Evolutionary conservation across 2,329 filamentous ascomycete species (phyloP).

Genomic region (Fusarium chaquense): DNA sequence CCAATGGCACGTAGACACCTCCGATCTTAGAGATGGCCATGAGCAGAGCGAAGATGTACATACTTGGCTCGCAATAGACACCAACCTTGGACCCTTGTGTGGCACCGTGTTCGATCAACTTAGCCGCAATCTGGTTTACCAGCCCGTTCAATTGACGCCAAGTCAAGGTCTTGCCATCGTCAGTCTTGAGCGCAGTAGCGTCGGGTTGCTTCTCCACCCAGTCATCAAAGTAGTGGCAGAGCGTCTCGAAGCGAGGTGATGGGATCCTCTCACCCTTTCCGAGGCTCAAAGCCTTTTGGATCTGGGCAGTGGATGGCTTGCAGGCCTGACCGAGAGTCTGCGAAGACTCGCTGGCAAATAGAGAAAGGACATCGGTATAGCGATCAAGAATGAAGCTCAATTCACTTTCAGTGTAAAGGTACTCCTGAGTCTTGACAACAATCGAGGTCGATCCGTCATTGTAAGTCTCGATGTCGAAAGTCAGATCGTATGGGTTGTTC

Average conservation of each 20-base stretch:
- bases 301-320: not conserved
- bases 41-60: not conserved
- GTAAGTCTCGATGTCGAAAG: not conserved
- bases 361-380: not conserved
- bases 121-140: not conserved
- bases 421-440: conserved; percentile 3
- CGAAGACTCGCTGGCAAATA: not conserved
- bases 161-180: not conserved
- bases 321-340: not conserved
- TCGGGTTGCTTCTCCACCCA: not conserved
- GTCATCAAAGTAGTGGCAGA: conserved; percentile 1
- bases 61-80: conserved; percentile 3
- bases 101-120: not conserved
- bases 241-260: not conserved
- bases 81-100: not conserved
- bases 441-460: not conserved
- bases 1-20: conserved; percentile 1
- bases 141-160: not conserved
- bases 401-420: conserved; percentile 1
- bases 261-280: not conserved
- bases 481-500: conserved; percentile 4
- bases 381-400: not conserved
- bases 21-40: not conserved
- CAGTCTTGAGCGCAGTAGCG: not conserved
- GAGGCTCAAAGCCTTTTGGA: not conserved